phyloP scores from a whole-genome alignment of 1,284 basidiomycete species.

The Trichosporon ovoides region DNA sequence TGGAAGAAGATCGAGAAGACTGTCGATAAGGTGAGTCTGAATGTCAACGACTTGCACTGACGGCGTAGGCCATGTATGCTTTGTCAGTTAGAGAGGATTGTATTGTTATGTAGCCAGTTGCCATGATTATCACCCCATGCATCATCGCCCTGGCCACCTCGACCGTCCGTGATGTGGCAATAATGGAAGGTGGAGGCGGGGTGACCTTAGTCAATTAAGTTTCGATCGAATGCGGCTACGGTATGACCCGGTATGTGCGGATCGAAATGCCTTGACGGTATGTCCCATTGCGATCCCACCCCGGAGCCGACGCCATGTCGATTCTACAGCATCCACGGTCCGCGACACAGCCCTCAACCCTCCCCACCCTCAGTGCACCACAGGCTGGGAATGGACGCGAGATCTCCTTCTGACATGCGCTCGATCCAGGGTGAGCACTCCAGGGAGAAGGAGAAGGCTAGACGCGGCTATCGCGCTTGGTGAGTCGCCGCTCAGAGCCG shows the following conservation, averaged over 20 bases:
- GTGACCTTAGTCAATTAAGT: too few relatives aligned
- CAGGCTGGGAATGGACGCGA: neutral
- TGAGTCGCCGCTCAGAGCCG: constrained; percentile 19
- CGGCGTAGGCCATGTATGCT: constrained; percentile 65
- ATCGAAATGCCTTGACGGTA: too few relatives aligned
- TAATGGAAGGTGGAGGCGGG: too few relatives aligned
- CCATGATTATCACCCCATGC: neutral
- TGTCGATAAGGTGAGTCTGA: constrained; percentile 72
- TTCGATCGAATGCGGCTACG: too few relatives aligned
- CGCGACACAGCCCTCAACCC: neutral
- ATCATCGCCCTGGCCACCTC: neutral
- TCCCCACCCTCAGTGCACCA: neutral
- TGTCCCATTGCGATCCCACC: too few relatives aligned
- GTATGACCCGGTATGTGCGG: too few relatives aligned
- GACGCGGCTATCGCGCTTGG: constrained; percentile 43
- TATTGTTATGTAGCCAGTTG: constrained; percentile 51
- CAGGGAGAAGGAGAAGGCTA: constrained; percentile 27
- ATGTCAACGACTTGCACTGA: neutral
- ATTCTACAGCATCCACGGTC: neutral
- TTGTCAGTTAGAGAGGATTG: constrained; percentile 88
- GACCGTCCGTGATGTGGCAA: too few relatives aligned
- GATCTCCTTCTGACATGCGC: neutral
- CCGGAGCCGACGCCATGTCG: too few relatives aligned
- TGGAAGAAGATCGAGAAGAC: constrained; percentile 96
- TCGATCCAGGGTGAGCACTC: neutral